phyloP scores from a whole-genome alignment of 768 basidiomycete species.

The Kwoniella mangroviensis region DNA sequence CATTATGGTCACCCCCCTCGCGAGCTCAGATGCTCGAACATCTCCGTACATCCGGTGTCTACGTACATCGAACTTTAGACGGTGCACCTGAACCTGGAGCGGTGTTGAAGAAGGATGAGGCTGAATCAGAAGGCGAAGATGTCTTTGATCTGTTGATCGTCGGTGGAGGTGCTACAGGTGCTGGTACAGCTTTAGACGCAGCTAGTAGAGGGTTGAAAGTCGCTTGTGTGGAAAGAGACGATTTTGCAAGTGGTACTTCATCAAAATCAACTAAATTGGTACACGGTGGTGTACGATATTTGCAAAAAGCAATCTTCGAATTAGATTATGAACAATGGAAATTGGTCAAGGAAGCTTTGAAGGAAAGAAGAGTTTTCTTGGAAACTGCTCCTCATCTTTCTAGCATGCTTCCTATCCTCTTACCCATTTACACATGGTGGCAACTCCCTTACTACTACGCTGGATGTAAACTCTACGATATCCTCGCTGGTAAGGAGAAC shows the following conservation, averaged over 20 bases:
- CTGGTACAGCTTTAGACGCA: slow-evolving; percentile 95
- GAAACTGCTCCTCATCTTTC: slow-evolving; percentile 94
- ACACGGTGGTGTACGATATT: slow-evolving; percentile 95
- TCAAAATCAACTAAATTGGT: slow-evolving; percentile 98
- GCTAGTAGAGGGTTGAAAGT: slow-evolving; percentile 89
- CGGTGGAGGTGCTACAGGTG: slow-evolving; percentile 94
- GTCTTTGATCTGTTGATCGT: slow-evolving; percentile 79
- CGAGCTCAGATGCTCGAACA: slow-evolving; percentile 58
- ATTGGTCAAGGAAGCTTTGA: slow-evolving; percentile 90
- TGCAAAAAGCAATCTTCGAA: slow-evolving; percentile 94
- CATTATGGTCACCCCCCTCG: slow-evolving; percentile 59
- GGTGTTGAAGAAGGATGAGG: slow-evolving; percentile 33
- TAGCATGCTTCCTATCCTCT: slow-evolving; percentile 92
- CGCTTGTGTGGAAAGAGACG: slow-evolving; percentile 88
- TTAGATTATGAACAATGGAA: slow-evolving; percentile 82
- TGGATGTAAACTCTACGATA: slow-evolving; percentile 94
- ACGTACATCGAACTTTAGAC: slow-evolving; percentile 34
- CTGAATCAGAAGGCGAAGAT: slow-evolving; percentile 61
- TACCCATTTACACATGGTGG: slow-evolving; percentile 97
- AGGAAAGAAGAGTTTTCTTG: slow-evolving; percentile 89
- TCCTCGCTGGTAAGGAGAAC: slow-evolving; percentile 93
- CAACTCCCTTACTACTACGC: slow-evolving; percentile 95
- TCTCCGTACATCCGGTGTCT: slow-evolving; percentile 53
- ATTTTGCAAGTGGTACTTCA: slow-evolving; percentile 90
- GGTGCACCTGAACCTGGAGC: slow-evolving; percentile 48